Conservation (phyloP, 2,329 filamentous ascomycete genomes). For the Fusarium transvaalense region DNA sequence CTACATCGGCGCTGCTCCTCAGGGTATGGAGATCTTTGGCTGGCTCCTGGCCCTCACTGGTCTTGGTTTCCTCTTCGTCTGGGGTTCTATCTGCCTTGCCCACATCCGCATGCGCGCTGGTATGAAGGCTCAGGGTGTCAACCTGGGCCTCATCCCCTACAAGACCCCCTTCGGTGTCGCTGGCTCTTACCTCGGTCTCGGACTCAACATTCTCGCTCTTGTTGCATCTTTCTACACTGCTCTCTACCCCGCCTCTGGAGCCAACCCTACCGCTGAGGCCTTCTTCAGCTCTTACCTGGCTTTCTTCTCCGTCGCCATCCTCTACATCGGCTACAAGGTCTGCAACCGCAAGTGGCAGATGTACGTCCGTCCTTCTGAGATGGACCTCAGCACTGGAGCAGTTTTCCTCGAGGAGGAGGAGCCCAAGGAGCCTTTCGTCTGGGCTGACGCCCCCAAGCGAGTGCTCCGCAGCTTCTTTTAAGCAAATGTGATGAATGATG, state of each 20-base stretch:
- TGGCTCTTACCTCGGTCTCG: slow-evolving; percentile 86
- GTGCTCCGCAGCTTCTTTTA: slow-evolving; percentile 42
- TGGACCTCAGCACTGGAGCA: slow-evolving; percentile 88
- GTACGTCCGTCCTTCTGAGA: slow-evolving; percentile 75
- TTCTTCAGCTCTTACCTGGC: slow-evolving; percentile 83
- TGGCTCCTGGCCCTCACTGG: slow-evolving; percentile 85
- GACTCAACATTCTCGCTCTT: slow-evolving; percentile 82
- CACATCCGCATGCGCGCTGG: slow-evolving; percentile 91
- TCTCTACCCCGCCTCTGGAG: slow-evolving; percentile 59
- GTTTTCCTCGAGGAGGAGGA: slow-evolving; percentile 84
- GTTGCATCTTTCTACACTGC: slow-evolving; percentile 86
- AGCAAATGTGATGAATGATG: slow-evolving; percentile 21
- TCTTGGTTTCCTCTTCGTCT: slow-evolving; percentile 82
- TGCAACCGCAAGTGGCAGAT: slow-evolving; percentile 70
- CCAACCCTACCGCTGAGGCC: slow-evolving; percentile 74
- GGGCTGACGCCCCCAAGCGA: slow-evolving; percentile 63
- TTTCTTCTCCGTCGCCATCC: slow-evolving; percentile 73
- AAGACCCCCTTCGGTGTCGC: slow-evolving; percentile 79
- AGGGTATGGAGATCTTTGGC: slow-evolving; percentile 75
- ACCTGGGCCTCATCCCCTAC: slow-evolving; percentile 82
- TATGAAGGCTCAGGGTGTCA: slow-evolving; percentile 76
- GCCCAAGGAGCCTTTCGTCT: slow-evolving; percentile 75
- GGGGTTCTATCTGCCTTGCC: slow-evolving; percentile 85
- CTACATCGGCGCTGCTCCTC: slow-evolving; percentile 76
- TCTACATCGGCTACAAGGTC: slow-evolving; percentile 82